A percentile compares a stretch with the other conserved stretches of the same genome.
Evolutionary conservation across 441 rosid species (phyloP).

Genomic region (Erodium trifolium): DNA sequence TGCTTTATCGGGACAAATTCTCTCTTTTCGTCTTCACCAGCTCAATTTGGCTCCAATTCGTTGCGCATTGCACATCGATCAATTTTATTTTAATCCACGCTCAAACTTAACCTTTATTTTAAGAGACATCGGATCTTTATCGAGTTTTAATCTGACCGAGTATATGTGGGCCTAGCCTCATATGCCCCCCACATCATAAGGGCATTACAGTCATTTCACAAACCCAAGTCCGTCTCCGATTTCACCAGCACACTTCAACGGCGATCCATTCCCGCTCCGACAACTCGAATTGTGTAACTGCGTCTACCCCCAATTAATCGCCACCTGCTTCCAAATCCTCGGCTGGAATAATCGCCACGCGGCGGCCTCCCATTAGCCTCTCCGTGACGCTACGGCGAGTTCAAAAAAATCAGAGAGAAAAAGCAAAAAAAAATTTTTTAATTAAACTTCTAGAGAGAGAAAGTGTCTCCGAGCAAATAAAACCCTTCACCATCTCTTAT

Average conservation of each 20-base stretch:
- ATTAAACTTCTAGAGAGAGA: no score
- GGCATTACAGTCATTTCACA: not conserved
- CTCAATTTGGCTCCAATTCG: no score
- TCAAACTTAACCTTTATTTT: no score
- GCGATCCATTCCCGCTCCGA: conserved; percentile 14
- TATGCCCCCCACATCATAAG: not conserved
- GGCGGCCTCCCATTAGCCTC: conserved; percentile 13
- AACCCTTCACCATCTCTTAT: conserved; percentile 5
- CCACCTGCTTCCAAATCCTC: not conserved
- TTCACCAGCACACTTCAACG: not conserved
- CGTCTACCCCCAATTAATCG: conserved; percentile 13
- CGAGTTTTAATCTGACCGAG: no score
- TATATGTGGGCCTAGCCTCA: no score
- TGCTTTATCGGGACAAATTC: no score
- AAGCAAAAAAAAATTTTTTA: not conserved
- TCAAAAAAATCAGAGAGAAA: not conserved
- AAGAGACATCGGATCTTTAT: no score
- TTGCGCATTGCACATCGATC: no score
- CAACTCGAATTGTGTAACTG: not conserved
- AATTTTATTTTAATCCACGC: no score
- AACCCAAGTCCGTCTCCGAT: not conserved
- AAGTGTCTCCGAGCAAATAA: conserved; percentile 9
- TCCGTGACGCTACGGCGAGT: not conserved
- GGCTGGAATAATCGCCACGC: conserved; percentile 16
- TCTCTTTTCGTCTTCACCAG: no score